Base-by-base conservation (phyloP, 2,329 filamentous ascomycete genomes). In the Colletotrichum eleusines region DNA sequence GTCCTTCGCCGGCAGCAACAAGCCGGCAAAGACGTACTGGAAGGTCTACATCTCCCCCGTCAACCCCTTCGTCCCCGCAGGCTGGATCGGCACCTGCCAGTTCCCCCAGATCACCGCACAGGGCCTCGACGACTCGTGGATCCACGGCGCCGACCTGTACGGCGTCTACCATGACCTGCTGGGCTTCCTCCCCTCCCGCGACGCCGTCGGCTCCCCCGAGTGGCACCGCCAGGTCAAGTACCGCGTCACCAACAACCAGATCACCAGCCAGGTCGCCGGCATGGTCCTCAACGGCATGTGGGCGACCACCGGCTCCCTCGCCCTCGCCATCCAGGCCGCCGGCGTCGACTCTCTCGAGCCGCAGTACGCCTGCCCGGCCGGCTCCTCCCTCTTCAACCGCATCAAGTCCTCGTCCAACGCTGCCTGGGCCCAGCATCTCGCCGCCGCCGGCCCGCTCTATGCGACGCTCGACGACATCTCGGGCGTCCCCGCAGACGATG, bases 181-280 rank as follows among this genome's bases (percentile, higher is more conserved):
- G 0, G 77, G 82, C 2, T 93, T 95, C 78, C 82, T 96, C 1
- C 93, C 93, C 0, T 72, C 78, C 7, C 80, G 81, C 4, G 79
- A 84, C 46, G 72, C 76, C 26, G 74, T 63, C 28, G 38, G 42
- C 64, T 69, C 69, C 31, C 48, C 80, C 16, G 77, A 85, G 35
- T 84, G 83, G 82, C 73, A 75, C 5, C 73, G 75, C 11, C 83
- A 82, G 20, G 84, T 93, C 42, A 80, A 80, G 59, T 95, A 91
- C 79, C 87, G 93, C 63, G 92, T 95, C 14, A 95, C 93, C 0
- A 93, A 93, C 78, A 96, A 96, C 80, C 85, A 90, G 61, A 95
- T 97, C 76, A 96, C 94, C 2, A 92, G 89, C 75, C 92, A 96
- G 80, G 93, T 95, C 20, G 92, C 91, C 14, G 88, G 91, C 66